These are phyloP conservation scores for Anisodus tanguticus DNA, from an alignment of 257 asterid genomes.

Conservation along the genomic window DNA sequence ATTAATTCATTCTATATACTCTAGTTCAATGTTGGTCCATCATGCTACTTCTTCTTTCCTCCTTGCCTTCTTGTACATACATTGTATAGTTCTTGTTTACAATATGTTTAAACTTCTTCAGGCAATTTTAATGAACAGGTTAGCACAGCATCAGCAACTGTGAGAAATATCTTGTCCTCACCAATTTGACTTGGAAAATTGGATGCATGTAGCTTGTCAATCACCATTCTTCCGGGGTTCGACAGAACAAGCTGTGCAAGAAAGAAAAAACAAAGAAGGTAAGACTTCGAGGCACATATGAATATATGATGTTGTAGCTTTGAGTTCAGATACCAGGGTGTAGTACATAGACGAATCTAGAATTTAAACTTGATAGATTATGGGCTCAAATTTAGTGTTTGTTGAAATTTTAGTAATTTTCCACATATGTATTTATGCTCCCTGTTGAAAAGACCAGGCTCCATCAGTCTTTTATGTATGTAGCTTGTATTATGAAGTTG, in stretches of 20 bases:
- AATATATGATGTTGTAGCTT: background rate
- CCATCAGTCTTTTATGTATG: too few relatives aligned
- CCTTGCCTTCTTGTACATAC: background rate
- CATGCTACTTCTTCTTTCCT: background rate
- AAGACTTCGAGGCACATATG: slow-evolving; percentile 24
- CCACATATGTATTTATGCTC: background rate
- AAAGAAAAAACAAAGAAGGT: background rate
- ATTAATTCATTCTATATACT: background rate
- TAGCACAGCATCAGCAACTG: slow-evolving; percentile 84
- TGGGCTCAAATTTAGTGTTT: background rate
- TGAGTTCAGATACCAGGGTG: background rate
- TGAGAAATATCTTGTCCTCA: slow-evolving; percentile 75
- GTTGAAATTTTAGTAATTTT: background rate
- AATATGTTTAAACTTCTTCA: slow-evolving; percentile 49
- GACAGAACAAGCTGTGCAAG: slow-evolving; percentile 71
- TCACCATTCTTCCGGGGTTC: slow-evolving; percentile 78
- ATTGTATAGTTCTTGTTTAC: background rate
- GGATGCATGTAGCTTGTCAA: slow-evolving; percentile 77
- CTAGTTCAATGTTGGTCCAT: background rate
- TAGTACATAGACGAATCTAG: background rate
- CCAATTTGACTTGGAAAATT: slow-evolving; percentile 59
- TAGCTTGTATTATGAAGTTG: too few relatives aligned
- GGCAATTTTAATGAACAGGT: slow-evolving; percentile 63
- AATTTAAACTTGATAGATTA: background rate
- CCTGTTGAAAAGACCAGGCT: too few relatives aligned